Base-by-base conservation (phyloP, 257 asterid species). In the Solanum appendiculatum region DNA sequence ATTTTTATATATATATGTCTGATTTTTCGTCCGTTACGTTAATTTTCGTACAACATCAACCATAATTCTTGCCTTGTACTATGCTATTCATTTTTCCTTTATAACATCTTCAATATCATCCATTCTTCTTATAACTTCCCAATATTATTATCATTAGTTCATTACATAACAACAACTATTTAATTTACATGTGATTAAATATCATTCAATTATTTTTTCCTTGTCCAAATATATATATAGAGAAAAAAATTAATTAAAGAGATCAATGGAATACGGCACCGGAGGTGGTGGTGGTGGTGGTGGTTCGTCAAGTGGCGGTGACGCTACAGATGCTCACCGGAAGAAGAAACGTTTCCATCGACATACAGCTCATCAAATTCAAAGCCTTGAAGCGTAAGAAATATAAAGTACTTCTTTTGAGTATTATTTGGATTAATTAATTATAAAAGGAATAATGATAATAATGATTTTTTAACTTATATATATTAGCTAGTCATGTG, bases 331-430 rank as follows among this genome's bases (percentile, higher is more conserved):
- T 75, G 86, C 94, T 88, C 90, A 90, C 60, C 95, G 93, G 88
- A 92, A 92, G 86, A 95, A 92, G 84, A 96, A 97, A 75, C 91
- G 95, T 1, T 96, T 96, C 90, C 99, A 97, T 85, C 96, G 99
- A 1, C 99, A 97, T 92, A 96, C 98, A 16, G 96, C 98, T 85
- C 90, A 95, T 86, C 99, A 97, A 92, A 97, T 97, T 81, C 98
- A 96, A 85, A 88, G 96, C 27, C 99, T 97, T 29, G 99, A 97
- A 92, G 72, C 90, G 99, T 97, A 88, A 88, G 92, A 69, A 29
- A 69, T 58, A 12, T 54, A 2, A 37, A 23, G 16, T 42, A 23
- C 37, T 40, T 15, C 56, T 40, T 40, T 14, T 14, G 13, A 40
- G 9, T 40, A 75, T 72, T 34, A 20, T n/a, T n/a, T n/a, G n/a